phyloP scores from a whole-genome alignment of 2,329 filamentous ascomycete genomes.

The Fonsecaea monophora region DNA sequence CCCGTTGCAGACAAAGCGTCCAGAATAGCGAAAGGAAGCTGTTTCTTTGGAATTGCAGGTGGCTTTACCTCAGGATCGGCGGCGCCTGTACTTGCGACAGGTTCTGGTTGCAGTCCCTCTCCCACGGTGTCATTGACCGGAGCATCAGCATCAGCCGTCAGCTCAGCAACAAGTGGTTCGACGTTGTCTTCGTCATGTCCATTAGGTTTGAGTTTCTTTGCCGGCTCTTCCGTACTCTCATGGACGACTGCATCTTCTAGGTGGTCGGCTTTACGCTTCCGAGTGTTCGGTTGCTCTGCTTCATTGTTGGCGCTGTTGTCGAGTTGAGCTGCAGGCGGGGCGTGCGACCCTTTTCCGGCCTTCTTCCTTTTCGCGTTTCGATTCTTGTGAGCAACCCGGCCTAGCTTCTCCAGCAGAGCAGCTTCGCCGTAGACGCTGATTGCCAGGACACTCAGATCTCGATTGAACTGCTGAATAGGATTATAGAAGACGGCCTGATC shows the following conservation, averaged over 20 bases:
- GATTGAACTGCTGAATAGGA: constrained; percentile 98
- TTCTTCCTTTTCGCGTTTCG: constrained; percentile 46
- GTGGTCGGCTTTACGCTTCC: constrained; percentile 42
- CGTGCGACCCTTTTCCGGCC: constrained; percentile 47
- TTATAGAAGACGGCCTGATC: constrained; percentile 94
- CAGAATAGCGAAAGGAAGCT: constrained; percentile 76
- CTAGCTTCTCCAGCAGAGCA: constrained; percentile 59
- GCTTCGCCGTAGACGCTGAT: constrained; percentile 88
- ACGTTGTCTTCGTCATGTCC: constrained; percentile 27
- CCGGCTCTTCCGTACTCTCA: neutral
- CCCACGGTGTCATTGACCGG: constrained; percentile 22
- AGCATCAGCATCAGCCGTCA: constrained; percentile 13
- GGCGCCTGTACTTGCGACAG: constrained; percentile 3
- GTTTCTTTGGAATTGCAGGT: constrained; percentile 42
- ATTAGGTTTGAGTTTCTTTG: constrained; percentile 26
- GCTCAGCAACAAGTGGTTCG: constrained; percentile 25
- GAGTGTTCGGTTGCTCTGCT: constrained; percentile 28
- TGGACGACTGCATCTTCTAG: constrained; percentile 30
- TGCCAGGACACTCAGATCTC: constrained; percentile 88
- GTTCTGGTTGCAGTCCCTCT: constrained; percentile 25
- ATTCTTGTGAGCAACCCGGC: constrained; percentile 46
- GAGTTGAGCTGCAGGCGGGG: constrained; percentile 1
- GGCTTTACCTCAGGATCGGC: neutral
- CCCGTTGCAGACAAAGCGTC: constrained; percentile 95
- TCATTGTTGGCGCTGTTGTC: constrained; percentile 9